Conservation (phyloP, 1,139 yeast genomes). For the Kodamaea sp. region DNA sequence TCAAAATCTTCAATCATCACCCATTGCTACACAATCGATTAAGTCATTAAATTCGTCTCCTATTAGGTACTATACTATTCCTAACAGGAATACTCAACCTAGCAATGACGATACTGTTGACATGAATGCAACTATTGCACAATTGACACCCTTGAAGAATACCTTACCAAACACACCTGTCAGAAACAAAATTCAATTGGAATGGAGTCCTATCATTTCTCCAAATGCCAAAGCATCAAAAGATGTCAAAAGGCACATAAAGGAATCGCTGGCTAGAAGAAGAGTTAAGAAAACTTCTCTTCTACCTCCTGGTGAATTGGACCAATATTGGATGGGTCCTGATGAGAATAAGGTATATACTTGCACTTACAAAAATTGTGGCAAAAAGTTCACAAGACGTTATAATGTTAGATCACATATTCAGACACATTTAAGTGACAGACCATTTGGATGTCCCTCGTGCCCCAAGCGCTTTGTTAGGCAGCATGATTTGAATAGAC, state of each 20-base stretch:
- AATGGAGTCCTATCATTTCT: slow-evolving; percentile 56
- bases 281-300: slow-evolving; percentile 62
- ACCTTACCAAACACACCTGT: slow-evolving; percentile 36
- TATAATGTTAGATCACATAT: slow-evolving; percentile 96
- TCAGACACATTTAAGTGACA: slow-evolving; percentile 91
- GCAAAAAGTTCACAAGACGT: slow-evolving; percentile 79
- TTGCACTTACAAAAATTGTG: slow-evolving; percentile 77
- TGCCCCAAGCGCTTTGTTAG: slow-evolving; percentile 77
- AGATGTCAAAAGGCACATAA: slow-evolving; percentile 39
- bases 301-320: slow-evolving; percentile 86
- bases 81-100: slow-evolving; percentile 21
- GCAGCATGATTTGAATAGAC: slow-evolving; percentile 91
- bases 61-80: slow-evolving; percentile 26
- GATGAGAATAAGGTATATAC: slow-evolving; percentile 63
- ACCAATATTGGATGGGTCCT: slow-evolving; percentile 78
- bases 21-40: slow-evolving; percentile 21
- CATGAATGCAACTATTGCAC: slow-evolving; percentile 40
- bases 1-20: slow-evolving; percentile 24
- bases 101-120: slow-evolving; percentile 36
- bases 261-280: slow-evolving; percentile 37
- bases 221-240: slow-evolving; percentile 39
- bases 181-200: slow-evolving; percentile 35
- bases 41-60: slow-evolving; percentile 33
- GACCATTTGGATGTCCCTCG: slow-evolving; percentile 67
- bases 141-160: slow-evolving; percentile 39